Conservation (phyloP, 2,329 filamentous ascomycete species). For the Hypoxylon sp. region DNA sequence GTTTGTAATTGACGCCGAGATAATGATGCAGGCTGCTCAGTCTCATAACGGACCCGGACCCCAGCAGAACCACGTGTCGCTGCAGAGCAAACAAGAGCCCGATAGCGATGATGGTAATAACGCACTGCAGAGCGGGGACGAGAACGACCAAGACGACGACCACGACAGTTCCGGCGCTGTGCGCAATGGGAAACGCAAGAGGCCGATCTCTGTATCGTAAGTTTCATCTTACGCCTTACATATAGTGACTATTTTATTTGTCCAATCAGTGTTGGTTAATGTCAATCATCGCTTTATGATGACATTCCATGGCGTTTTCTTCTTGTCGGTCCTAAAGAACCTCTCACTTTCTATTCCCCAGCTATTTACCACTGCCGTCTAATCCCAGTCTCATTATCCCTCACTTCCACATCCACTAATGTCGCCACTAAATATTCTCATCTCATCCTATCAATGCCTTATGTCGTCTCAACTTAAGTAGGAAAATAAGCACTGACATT, state of each 20-base stretch:
- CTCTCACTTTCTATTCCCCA: slow-evolving; percentile 21
- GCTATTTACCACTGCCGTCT: slow-evolving; percentile 13
- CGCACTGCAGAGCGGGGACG: slow-evolving; percentile 60
- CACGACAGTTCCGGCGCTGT: slow-evolving; percentile 56
- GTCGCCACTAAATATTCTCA: not conserved
- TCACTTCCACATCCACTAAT: slow-evolving; percentile 20
- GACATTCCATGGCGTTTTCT: slow-evolving; percentile 10
- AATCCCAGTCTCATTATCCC: slow-evolving; percentile 25
- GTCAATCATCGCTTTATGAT: not conserved
- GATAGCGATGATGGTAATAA: slow-evolving; percentile 65
- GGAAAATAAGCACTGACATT: slow-evolving; percentile 56
- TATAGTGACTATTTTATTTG: slow-evolving; percentile 12
- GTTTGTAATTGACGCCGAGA: slow-evolving; percentile 44
- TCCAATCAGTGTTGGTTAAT: slow-evolving; percentile 8
- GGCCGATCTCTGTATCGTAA: slow-evolving; percentile 74
- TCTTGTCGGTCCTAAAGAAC: not conserved
- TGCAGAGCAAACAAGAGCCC: slow-evolving; percentile 53
- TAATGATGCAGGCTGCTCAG: slow-evolving; percentile 43
- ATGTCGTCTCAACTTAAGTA: slow-evolving; percentile 16
- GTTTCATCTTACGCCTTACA: slow-evolving; percentile 51
- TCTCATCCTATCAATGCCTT: not conserved
- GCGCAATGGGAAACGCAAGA: slow-evolving; percentile 70
- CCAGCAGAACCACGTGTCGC: slow-evolving; percentile 48
- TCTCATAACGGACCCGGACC: slow-evolving; percentile 43
- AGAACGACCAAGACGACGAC: slow-evolving; percentile 60